These are phyloP conservation scores for Fusarium paranaense DNA, from an alignment of 2,329 filamentous ascomycete species.

Conservation along the genomic window DNA sequence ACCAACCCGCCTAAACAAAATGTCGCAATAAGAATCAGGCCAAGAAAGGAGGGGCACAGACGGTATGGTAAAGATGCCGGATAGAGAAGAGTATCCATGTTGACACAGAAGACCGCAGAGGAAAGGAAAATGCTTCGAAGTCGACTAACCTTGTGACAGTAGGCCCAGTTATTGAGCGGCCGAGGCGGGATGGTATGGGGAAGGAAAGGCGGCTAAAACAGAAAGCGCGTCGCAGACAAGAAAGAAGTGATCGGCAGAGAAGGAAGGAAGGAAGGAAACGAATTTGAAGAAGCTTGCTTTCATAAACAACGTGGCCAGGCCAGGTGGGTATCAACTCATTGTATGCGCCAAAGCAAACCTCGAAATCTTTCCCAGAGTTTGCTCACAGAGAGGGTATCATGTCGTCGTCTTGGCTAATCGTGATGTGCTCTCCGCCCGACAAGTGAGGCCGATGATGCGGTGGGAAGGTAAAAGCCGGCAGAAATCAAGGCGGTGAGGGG, in stretches of 20 bases:
- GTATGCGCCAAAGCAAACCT: slow-evolving; percentile 20
- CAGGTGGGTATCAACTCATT: slow-evolving; percentile 29
- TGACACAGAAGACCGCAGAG: background rate
- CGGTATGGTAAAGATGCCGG: slow-evolving; percentile 11
- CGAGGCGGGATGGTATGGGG: slow-evolving; percentile 41
- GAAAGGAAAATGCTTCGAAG: slow-evolving; percentile 4
- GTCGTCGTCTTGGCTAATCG: slow-evolving; percentile 14
- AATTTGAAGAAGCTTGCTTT: background rate
- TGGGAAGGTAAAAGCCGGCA: slow-evolving; percentile 21
- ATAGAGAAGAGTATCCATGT: background rate
- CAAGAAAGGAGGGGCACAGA: slow-evolving; percentile 36
- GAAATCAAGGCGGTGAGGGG: slow-evolving; percentile 40
- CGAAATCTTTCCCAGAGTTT: slow-evolving; percentile 5
- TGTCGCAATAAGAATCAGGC: slow-evolving; percentile 48
- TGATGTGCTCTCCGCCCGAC: slow-evolving; percentile 20
- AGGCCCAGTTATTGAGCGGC: slow-evolving; percentile 33
- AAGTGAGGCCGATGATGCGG: slow-evolving; percentile 27
- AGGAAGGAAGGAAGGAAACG: slow-evolving; percentile 2
- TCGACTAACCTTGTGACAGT: slow-evolving; percentile 35
- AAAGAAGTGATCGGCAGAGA: slow-evolving; percentile 30
- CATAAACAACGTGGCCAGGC: background rate
- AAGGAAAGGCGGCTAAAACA: slow-evolving; percentile 38
- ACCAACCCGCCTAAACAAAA: slow-evolving; percentile 45
- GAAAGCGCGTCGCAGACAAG: slow-evolving; percentile 27
- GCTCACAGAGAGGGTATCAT: slow-evolving; percentile 36